Evolutionary conservation across 2,329 filamentous ascomycete species (phyloP), one percentile per base, ranked within the genome.

Genomic region (Hyphodiscus sp.): DNA sequence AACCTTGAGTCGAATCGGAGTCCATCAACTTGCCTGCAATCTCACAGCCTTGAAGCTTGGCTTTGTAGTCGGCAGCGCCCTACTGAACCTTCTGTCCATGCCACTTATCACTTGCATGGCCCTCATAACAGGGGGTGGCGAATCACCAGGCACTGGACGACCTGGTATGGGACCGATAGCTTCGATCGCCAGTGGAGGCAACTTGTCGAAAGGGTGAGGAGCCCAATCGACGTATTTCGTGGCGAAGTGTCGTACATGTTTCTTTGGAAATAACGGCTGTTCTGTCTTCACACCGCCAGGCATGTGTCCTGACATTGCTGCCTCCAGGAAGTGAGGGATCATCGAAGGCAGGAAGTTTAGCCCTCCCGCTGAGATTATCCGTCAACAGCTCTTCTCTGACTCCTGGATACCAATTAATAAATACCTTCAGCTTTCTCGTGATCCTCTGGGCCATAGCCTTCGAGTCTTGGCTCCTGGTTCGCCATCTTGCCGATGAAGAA

Each of bases 191-290:
- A 53, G 57, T 16, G 26, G 29, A n/a, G 60, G 60, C 9, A 62
- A 18, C 13, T 57, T 54, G 9, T 38, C 50, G 11, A 50, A 62
- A 7, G 60, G 60, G n/a, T 51, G 45, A 18, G 60, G 58, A 20
- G 60, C 60, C 60, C 60, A 61, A 6, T 62, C 58, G 1, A 45
- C 46, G 41, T 62, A 62, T 41, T 52, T 49, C n/a, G 52, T 38
- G 3, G 16, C 20, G 20, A 61, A 53, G 15, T 41, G 19, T 11
- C 42, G 13, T 43, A 63, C 52, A 33, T 55, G 54, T 26, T 43
- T 38, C 20, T 41, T 23, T 1, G 60, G 55, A 45, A 61, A 60
- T 10, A 56, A 45, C 11, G 60, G 54, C 16, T 60, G 52, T 29
- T 52, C 30, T 6, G 55, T 58, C 18, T 48, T 52, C 13, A 41